Evolutionary conservation across 495 filamentous ascomycete genomes (phyloP).

Genomic region (Chlorociboria aeruginascens): DNA sequence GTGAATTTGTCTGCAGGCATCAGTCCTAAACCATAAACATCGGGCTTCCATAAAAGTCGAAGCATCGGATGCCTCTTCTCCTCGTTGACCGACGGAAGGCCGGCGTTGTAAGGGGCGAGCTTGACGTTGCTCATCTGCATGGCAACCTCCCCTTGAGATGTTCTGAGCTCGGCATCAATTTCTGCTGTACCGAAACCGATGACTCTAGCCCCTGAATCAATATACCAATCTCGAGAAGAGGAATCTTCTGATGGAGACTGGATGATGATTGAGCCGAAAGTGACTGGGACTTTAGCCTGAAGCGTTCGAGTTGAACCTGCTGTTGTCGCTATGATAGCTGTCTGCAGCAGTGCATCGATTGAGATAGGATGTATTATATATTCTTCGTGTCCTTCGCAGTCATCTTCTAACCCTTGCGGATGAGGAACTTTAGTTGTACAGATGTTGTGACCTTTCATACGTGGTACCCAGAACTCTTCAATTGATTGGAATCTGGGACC

Average conservation of each 20-base stretch:
- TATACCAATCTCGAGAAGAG: not conserved
- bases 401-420: not conserved
- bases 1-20: no score
- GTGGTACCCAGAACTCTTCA: not conserved
- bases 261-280: not conserved
- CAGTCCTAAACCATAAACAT: not conserved
- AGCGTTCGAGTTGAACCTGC: not conserved
- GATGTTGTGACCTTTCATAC: not conserved
- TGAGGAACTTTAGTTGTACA: not conserved
- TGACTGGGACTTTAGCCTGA: not conserved
- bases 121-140: not conserved
- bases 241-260: not conserved
- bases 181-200: not conserved
- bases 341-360: not conserved
- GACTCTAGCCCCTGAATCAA: not conserved
- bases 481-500: not conserved
- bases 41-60: not conserved
- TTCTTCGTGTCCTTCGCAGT: not conserved
- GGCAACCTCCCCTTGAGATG: not conserved
- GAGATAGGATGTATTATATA: not conserved
- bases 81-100: no score
- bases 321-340: not conserved
- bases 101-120: no score
- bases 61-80: not conserved
- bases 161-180: not conserved